Conservation (phyloP, 148 eudicot species). For the Polygonum aviculare region DNA sequence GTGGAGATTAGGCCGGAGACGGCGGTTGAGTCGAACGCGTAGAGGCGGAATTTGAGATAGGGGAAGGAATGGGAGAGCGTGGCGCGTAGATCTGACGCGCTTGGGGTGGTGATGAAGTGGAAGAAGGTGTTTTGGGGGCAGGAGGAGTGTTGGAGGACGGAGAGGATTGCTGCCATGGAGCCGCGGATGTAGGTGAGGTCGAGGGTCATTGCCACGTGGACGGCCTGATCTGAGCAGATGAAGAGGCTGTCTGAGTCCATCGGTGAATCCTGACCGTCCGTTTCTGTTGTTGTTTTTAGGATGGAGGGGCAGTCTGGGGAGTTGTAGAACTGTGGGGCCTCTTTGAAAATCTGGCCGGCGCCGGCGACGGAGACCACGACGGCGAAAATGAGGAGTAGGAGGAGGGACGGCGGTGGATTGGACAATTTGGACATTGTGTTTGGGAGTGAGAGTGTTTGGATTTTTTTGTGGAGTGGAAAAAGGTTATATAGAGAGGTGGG, state of each 20-base stretch:
- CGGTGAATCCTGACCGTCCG: not conserved
- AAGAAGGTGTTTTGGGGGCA: constrained; percentile 70
- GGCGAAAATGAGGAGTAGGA: not conserved
- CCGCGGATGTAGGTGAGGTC: constrained; percentile 78
- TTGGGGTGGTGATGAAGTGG: constrained; percentile 44
- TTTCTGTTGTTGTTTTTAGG: not conserved
- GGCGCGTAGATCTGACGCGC: constrained; percentile 35
- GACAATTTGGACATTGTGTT: constrained; percentile 12
- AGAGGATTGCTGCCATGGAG: constrained; percentile 75
- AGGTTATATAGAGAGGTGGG: not conserved
- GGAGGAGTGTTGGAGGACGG: constrained; percentile 69
- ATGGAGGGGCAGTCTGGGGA: constrained; percentile 43
- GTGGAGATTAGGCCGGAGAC: constrained; percentile 66
- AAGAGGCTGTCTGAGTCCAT: not conserved
- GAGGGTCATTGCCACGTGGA: constrained; percentile 82
- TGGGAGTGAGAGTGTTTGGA: not conserved
- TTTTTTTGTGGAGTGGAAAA: not conserved
- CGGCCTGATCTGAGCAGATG: constrained; percentile 42
- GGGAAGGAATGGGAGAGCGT: constrained; percentile 51
- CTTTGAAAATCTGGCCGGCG: constrained; percentile 34
- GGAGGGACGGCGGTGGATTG: not conserved
- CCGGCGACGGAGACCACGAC: not conserved
- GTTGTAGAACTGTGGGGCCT: constrained; percentile 74
- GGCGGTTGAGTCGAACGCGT: constrained; percentile 40
- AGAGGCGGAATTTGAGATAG: constrained; percentile 43